These are phyloP conservation scores for Coemansia sp. DNA, from an alignment of 192 early-diverging fungal genomes.

Conservation along the genomic window DNA sequence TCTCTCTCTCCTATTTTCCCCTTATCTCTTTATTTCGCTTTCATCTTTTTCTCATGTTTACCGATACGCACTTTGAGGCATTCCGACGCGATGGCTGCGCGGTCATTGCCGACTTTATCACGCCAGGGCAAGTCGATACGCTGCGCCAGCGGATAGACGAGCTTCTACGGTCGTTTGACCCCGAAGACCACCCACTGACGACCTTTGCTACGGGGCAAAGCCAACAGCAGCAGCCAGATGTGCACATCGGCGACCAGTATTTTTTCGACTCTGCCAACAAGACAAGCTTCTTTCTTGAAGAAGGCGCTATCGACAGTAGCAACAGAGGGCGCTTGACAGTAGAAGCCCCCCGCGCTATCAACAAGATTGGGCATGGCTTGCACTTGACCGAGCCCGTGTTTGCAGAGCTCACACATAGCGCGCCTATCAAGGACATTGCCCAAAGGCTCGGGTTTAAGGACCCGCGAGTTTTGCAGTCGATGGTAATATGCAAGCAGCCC, in stretches of 20 bases:
- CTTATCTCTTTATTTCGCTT: neutral
- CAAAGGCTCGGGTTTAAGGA: slow-evolving; percentile 62
- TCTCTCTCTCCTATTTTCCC: neutral
- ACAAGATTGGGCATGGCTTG: slow-evolving; percentile 90
- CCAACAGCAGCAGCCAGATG: neutral
- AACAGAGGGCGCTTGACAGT: slow-evolving; percentile 61
- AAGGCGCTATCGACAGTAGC: slow-evolving; percentile 68
- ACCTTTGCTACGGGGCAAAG: slow-evolving; percentile 68
- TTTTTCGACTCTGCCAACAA: slow-evolving; percentile 84
- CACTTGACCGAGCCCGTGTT: slow-evolving; percentile 82
- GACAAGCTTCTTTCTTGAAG: slow-evolving; percentile 85
- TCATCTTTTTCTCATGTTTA: neutral
- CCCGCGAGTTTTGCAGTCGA: slow-evolving; percentile 81
- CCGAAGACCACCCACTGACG: slow-evolving; percentile 71
- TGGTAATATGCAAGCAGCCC: slow-evolving; percentile 85
- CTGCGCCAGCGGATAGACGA: slow-evolving; percentile 27
- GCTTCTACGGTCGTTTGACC: slow-evolving; percentile 64
- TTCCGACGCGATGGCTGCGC: slow-evolving; percentile 34
- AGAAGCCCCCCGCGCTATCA: slow-evolving; percentile 66
- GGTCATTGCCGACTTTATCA: slow-evolving; percentile 26
- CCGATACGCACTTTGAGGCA: neutral
- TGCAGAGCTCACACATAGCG: slow-evolving; percentile 60
- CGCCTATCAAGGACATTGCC: slow-evolving; percentile 57
- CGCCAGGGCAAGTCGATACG: slow-evolving; percentile 1
- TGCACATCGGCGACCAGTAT: slow-evolving; percentile 82